phyloP scores from a whole-genome alignment of 306 rosid species.

The Inga oerstediana region DNA sequence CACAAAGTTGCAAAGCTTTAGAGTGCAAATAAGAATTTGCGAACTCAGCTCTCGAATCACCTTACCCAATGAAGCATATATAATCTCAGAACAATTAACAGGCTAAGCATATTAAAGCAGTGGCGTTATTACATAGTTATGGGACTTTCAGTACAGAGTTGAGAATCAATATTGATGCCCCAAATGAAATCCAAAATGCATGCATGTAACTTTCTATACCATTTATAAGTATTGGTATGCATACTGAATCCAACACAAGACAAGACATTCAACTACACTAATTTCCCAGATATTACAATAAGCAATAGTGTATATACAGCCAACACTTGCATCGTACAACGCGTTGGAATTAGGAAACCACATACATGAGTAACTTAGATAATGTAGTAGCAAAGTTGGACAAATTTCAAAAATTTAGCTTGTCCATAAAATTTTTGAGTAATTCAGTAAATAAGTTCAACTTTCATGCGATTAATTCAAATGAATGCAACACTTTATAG shows the following conservation, averaged over 20 bases:
- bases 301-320: neutral
- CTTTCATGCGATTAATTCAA: too few species aligned
- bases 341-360: neutral
- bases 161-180: neutral
- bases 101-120: neutral
- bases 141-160: neutral
- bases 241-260: neutral
- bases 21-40: constrained; percentile 69
- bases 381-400: too few species aligned
- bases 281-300: neutral
- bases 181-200: neutral
- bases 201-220: neutral
- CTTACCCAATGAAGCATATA: constrained; percentile 15
- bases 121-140: neutral
- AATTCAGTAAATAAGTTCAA: too few species aligned
- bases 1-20: constrained; percentile 85
- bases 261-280: neutral
- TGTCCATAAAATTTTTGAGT: too few species aligned
- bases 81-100: neutral
- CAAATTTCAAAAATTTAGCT: too few species aligned
- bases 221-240: neutral
- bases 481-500: too few species aligned
- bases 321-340: neutral
- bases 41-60: constrained; percentile 73
- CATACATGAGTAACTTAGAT: neutral